A percentile compares a stretch with the other conserved stretches of the same genome.
These are phyloP conservation scores for Thelonectria olida DNA, from an alignment of 2,329 filamentous ascomycete species.

Conservation along the genomic window DNA sequence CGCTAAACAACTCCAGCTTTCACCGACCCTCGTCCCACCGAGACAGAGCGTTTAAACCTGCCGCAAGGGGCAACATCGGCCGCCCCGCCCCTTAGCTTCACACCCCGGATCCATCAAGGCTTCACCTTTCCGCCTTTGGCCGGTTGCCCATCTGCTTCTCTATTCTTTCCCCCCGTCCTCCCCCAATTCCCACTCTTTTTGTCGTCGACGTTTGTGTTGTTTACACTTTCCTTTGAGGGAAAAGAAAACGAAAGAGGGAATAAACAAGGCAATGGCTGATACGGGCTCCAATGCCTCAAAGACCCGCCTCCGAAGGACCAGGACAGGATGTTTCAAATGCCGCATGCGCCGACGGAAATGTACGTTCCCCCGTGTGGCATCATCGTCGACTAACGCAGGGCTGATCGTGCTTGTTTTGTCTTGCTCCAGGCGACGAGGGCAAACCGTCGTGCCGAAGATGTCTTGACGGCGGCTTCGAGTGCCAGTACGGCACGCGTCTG, in stretches of 20 bases:
- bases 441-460: slow-evolving; percentile 61
- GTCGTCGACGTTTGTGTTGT: no score
- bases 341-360: slow-evolving; percentile 59
- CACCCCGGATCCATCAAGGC: slow-evolving; percentile 23
- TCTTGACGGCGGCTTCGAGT: slow-evolving; percentile 54
- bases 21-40: background rate
- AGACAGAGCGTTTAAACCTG: slow-evolving; percentile 18
- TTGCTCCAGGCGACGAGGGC: slow-evolving; percentile 56
- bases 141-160: background rate
- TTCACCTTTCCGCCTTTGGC: slow-evolving; percentile 36
- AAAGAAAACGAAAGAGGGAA: no score
- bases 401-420: no score
- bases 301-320: slow-evolving; percentile 42
- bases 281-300: slow-evolving; percentile 19
- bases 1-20: slow-evolving; percentile 28
- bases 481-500: slow-evolving; percentile 57
- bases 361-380: slow-evolving; percentile 36
- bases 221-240: background rate
- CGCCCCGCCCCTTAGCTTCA: background rate
- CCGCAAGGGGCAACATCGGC: slow-evolving; percentile 27
- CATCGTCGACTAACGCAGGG: slow-evolving; percentile 17
- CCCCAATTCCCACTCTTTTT: slow-evolving; percentile 15
- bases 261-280: slow-evolving; percentile 28
- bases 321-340: slow-evolving; percentile 60
- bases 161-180: slow-evolving; percentile 3